Conservation (phyloP, 2,329 filamentous ascomycete genomes). For the Lecanicillium sp. region DNA sequence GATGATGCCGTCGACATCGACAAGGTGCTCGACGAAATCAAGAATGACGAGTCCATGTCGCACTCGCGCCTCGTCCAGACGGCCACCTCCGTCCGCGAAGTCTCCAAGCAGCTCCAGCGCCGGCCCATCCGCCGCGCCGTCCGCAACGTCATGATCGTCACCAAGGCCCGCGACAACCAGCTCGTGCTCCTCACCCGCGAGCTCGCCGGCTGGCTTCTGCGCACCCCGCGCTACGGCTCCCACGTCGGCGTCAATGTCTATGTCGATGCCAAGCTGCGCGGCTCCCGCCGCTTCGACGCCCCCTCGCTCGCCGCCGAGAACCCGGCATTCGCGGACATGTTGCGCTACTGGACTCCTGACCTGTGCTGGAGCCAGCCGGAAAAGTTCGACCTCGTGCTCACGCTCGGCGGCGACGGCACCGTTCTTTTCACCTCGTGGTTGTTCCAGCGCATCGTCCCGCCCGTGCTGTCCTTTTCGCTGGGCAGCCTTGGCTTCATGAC, state of each 20-base stretch:
- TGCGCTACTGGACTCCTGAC: constrained; percentile 94
- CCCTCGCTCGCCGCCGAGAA: constrained; percentile 66
- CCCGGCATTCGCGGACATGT: constrained; percentile 70
- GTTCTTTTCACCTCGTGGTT: constrained; percentile 86
- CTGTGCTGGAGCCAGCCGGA: constrained; percentile 92
- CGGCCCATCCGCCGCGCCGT: constrained; percentile 89
- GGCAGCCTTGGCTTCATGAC: constrained; percentile 85
- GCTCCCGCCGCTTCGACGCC: constrained; percentile 82
- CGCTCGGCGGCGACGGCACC: constrained; percentile 79
- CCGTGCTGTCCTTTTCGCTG: constrained; percentile 76
- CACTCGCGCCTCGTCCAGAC: constrained; percentile 94
- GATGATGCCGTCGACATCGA: constrained; percentile 94
- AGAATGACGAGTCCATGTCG: constrained; percentile 80
- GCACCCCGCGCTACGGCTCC: constrained; percentile 81
- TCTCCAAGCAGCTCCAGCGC: constrained; percentile 89
- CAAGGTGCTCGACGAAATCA: constrained; percentile 90
- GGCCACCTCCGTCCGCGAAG: constrained; percentile 88
- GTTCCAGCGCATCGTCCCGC: constrained; percentile 84
- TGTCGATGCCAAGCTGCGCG: constrained; percentile 90
- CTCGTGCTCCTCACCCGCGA: constrained; percentile 86
- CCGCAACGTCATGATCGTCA: constrained; percentile 95
- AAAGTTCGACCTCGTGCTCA: constrained; percentile 90
- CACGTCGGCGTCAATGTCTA: constrained; percentile 94
- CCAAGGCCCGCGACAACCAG: constrained; percentile 92
- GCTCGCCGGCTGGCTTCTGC: constrained; percentile 79